These are phyloP conservation scores for Penicillium macrosclerotiorum DNA, from an alignment of 495 filamentous ascomycete species.

Conservation along the genomic window DNA sequence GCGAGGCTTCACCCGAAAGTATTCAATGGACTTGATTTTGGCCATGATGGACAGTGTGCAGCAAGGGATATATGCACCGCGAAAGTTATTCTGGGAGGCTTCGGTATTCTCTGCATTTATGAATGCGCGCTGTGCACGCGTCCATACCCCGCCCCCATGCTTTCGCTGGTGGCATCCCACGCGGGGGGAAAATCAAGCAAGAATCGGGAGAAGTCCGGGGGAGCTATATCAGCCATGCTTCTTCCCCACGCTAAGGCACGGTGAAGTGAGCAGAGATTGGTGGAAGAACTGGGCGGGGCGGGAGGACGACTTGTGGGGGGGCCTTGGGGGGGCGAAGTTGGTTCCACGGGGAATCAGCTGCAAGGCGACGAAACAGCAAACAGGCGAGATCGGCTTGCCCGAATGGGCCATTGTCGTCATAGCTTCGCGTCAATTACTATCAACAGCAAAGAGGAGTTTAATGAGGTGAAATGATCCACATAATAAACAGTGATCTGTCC, in stretches of 20 bases:
- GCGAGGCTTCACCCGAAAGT: constrained; percentile 73
- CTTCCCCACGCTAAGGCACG: constrained; percentile 6
- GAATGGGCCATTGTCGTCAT: background rate
- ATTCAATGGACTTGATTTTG: constrained; percentile 70
- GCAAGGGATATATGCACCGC: too few relatives aligned
- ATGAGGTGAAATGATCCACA: too few relatives aligned
- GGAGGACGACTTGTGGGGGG: background rate
- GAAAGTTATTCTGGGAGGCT: too few relatives aligned
- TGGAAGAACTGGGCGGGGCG: constrained; percentile 4
- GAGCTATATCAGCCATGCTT: constrained; percentile 2
- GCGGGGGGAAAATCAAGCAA: background rate
- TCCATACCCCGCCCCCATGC: constrained; percentile 1
- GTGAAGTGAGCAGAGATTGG: constrained; percentile 2
- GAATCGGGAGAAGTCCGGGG: constrained; percentile 9
- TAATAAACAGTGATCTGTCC: too few relatives aligned
- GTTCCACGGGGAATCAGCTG: background rate
- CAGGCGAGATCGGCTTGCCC: too few relatives aligned
- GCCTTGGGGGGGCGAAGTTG: background rate
- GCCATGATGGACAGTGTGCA: constrained; percentile 49
- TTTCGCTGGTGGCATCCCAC: constrained; percentile 18
- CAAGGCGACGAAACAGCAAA: too few relatives aligned
- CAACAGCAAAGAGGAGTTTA: too few relatives aligned
- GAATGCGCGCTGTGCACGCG: constrained; percentile 1
- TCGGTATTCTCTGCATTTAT: too few relatives aligned
- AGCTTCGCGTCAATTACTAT: background rate